Base-by-base conservation (phyloP, 2,329 filamentous ascomycete genomes). In the Graphium sp. region DNA sequence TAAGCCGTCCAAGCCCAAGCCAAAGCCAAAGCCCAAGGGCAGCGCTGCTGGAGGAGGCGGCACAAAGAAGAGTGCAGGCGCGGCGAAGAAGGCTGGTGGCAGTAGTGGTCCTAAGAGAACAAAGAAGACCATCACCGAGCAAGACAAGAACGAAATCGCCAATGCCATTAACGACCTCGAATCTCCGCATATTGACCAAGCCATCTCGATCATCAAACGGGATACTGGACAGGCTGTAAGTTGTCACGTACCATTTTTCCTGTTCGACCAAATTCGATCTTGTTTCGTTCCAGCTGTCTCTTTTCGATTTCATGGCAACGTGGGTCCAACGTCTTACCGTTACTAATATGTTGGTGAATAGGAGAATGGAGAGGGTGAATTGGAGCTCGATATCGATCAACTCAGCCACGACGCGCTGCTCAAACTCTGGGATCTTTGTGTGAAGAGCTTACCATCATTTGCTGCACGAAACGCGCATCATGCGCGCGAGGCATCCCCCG, bases 91-190 rank as follows among this genome's bases (percentile, higher is more conserved):
- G 41, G 41, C 46, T 19, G 44, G 46, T 20, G 22, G 33, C 16
- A n/a, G n/a, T n/a, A n/a, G n/a, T n/a, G n/a, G n/a, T n/a, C n/a
- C n/a, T n/a, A n/a, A n/a, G n/a, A n/a, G n/a, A n/a, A 24, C 29
- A 14, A 51, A 46, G 41, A 50, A 51, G 39, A 32, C 29, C 27
- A 43, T 46, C 33, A 58, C 70, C 47, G 65, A 66, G 41, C 42
- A 53, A 4, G 84, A 98, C 53, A 95, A 95, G 59, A 82, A 89
- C 33, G 71, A 85, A 38, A 91, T 98, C 33, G 87, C 83, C 2
- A 75, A 77, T 33, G 79, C 80, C 10, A 89, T 93, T 37, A 79
- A 76, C 41, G 74, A 75, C 36, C 70, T 95, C 32, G 74, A 84
- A 12, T 76, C 78, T 28, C 60, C 63, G n/a, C 74, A 82, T 39